A percentile compares a stretch with the other conserved stretches of the same genome.
These are phyloP conservation scores for Anthracocystis setariae DNA, from an alignment of 1,284 basidiomycete species.

Conservation along the genomic window DNA sequence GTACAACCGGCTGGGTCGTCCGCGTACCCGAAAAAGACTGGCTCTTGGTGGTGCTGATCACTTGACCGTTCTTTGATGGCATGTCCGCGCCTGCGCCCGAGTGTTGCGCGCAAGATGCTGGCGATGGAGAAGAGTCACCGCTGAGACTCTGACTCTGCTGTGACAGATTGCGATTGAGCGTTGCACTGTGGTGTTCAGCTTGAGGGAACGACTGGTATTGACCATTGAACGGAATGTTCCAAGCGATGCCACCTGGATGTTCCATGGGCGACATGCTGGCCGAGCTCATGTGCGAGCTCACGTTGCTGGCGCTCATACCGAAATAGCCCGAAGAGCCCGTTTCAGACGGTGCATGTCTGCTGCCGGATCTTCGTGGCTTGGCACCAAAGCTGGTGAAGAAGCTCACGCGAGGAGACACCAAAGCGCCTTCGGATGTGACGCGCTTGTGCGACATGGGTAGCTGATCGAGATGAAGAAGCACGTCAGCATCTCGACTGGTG, in stretches of 20 bases:
- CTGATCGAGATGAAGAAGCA: conserved; percentile 22
- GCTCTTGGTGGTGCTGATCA: conserved; percentile 14
- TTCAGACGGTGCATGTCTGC: conserved; percentile 21
- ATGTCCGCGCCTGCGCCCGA: conserved; percentile 1
- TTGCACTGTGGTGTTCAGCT: conserved; percentile 18
- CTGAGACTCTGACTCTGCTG: conserved; percentile 21
- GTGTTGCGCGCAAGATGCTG: conserved; percentile 2
- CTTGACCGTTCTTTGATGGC: too few relatives aligned
- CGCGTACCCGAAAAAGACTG: conserved; percentile 25
- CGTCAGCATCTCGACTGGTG: conserved; percentile 17
- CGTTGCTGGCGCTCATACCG: conserved; percentile 19
- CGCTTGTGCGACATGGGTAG: conserved; percentile 11
- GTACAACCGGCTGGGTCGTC: conserved; percentile 13
- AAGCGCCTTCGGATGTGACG: conserved; percentile 8
- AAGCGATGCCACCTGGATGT: conserved; percentile 11
- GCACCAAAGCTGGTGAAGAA: conserved; percentile 42
- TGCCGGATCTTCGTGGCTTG: conserved; percentile 24
- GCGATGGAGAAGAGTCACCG: conserved; percentile 8
- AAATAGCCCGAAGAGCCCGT: conserved; percentile 21
- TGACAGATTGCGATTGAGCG: conserved; percentile 11
- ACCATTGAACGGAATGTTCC: conserved; percentile 32
- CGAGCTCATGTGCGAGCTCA: conserved; percentile 22
- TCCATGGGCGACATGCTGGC: conserved; percentile 39
- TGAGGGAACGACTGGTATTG: conserved; percentile 29
- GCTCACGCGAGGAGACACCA: conserved; percentile 18